Evolutionary conservation across 805 yeast genomes (phyloP).

Genomic region (Myxozyma lipomycoides): DNA sequence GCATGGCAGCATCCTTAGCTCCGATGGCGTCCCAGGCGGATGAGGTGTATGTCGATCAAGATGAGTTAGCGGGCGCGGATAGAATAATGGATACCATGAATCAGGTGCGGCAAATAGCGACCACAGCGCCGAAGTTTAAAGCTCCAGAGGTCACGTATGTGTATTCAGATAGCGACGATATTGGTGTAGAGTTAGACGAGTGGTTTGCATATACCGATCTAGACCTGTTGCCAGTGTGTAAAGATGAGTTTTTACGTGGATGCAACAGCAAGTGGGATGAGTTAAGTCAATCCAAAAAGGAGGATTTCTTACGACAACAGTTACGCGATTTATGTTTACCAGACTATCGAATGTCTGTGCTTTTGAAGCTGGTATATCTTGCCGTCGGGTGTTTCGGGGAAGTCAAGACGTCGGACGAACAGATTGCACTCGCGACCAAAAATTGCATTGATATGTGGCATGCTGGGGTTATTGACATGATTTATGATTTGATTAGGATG

Average conservation of each 20-base stretch:
- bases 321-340: background rate
- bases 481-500: background rate
- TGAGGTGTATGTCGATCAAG: background rate
- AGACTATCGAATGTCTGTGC: background rate
- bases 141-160: constrained; percentile 43
- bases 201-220: constrained; percentile 43
- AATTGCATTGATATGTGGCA: background rate
- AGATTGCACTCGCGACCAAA: background rate
- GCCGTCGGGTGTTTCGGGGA: background rate
- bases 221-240: background rate
- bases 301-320: background rate
- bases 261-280: background rate
- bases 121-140: background rate
- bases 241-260: background rate
- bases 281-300: background rate
- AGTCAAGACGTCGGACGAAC: background rate
- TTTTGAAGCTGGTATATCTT: background rate
- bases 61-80: background rate
- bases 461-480: background rate
- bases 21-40: no score
- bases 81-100: background rate
- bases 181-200: constrained; percentile 44
- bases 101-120: background rate
- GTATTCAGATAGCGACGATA: constrained; percentile 39
- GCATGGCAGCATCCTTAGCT: no score